Evolutionary conservation across 371 early-diverging fungal genomes (phyloP), one percentile per base, ranked within the genome.

Genomic region (Zancudomyces culisetae): DNA sequence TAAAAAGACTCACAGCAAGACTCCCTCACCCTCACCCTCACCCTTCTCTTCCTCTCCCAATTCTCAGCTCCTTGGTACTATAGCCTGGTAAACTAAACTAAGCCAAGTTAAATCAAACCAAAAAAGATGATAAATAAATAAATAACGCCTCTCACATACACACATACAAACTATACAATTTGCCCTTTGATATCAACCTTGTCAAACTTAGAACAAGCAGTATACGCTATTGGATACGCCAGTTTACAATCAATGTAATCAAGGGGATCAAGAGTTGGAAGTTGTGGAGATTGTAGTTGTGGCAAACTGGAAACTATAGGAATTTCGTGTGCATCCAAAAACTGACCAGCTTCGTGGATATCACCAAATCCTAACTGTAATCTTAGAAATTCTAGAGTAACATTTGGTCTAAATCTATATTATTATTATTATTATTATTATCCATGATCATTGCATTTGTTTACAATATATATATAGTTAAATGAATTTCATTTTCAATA

Each of bases 131-230:
- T n/a, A n/a, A n/a, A n/a, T n/a, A n/a, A n/a, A n/a, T n/a, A n/a
- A n/a, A n/a, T n/a, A n/a, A n/a, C n/a, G n/a, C n/a, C n/a, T n/a
- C n/a, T n/a, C n/a, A n/a, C n/a, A n/a, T n/a, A n/a, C n/a, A n/a
- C n/a, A n/a, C n/a, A n/a, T 45, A 6, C 22, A 45, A 20, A 8
- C 29, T 26, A 57, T 41, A 65, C 70, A 15, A 75, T 71, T 51
- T 81, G 83, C 27, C 82, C 81, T 55, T 84, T 85, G 54, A 85
- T 78, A 54, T 85, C 86, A 42, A 84, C 72, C 58, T 72, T 80
- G 28, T 71, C 76, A 53, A 74, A 81, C 51, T 77, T 76, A 56
- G 73, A 72, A 40, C 62, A 60, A 43, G 73, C 69, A 24, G 75
- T 78, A 4, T 60, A 27, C n/a, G 77, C 61, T 26, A 51, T 54